Conservation (phyloP, 805 yeast species). For the Huiozyma sinensis region DNA sequence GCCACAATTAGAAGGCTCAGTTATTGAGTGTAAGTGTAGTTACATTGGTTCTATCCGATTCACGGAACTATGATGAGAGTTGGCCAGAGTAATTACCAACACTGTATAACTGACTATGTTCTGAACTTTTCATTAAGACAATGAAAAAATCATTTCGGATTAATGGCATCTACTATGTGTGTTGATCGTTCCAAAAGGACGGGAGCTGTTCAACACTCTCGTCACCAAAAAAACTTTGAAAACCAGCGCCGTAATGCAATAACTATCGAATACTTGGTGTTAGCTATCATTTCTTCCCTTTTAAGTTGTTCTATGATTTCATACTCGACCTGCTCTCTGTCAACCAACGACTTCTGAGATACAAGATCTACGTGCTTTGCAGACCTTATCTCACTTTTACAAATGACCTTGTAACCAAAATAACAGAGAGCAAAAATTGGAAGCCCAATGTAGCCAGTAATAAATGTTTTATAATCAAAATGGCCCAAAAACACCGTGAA, state of each 20-base stretch:
- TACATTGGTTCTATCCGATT: too few species aligned
- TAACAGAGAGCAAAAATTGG: constrained; percentile 41
- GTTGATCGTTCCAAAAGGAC: too few species aligned
- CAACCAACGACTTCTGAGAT: constrained; percentile 13
- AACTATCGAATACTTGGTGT: background rate
- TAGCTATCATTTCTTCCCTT: background rate
- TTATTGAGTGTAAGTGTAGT: too few species aligned
- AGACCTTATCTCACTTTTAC: constrained; percentile 36
- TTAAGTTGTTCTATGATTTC: background rate
- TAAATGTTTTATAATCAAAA: constrained; percentile 53
- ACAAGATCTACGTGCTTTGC: constrained; percentile 46
- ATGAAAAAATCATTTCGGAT: too few species aligned
- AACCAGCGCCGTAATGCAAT: background rate
- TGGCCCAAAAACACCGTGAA: constrained; percentile 57
- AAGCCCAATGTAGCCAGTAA: constrained; percentile 68
- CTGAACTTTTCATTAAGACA: too few species aligned
- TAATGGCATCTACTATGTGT: too few species aligned
- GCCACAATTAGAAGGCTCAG: too few species aligned
- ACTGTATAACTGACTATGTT: too few species aligned
- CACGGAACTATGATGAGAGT: too few species aligned
- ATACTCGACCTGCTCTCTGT: constrained; percentile 16
- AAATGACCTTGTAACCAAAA: constrained; percentile 46
- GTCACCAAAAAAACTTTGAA: too few species aligned
- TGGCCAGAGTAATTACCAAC: too few species aligned
- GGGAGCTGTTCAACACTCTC: too few species aligned